These are phyloP conservation scores for Backusella morwellensis DNA, from an alignment of 192 early-diverging fungal species.

Conservation along the genomic window DNA sequence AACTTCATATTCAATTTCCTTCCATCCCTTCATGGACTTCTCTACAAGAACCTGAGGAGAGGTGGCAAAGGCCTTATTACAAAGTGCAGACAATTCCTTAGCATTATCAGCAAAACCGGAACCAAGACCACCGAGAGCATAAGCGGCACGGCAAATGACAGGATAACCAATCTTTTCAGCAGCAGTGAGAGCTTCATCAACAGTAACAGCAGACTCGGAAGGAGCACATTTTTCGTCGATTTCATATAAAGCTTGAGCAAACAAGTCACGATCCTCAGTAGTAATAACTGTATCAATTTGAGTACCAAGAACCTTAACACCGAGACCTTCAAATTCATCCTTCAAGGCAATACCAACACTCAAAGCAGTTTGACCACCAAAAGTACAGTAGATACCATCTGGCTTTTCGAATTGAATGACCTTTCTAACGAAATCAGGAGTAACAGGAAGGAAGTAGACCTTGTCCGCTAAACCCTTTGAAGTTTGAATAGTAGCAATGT, in stretches of 20 bases:
- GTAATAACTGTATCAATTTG: slow-evolving; percentile 95
- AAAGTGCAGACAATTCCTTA: slow-evolving; percentile 75
- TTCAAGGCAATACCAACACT: slow-evolving; percentile 94
- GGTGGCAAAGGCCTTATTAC: slow-evolving; percentile 85
- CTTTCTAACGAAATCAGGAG: slow-evolving; percentile 91
- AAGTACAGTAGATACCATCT: slow-evolving; percentile 98
- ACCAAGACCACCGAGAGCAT: slow-evolving; percentile 93
- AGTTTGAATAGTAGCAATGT: slow-evolving; percentile 99
- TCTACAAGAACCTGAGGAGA: slow-evolving; percentile 94
- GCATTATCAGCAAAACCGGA: slow-evolving; percentile 96
- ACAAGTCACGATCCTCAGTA: slow-evolving; percentile 96
- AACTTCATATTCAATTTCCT: slow-evolving; percentile 99
- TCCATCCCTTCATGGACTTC: slow-evolving; percentile 99
- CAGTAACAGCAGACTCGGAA: slow-evolving; percentile 75
- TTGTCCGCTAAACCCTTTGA: slow-evolving; percentile 96
- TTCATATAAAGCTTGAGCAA: slow-evolving; percentile 82
- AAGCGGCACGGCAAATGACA: slow-evolving; percentile 94
- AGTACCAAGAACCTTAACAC: slow-evolving; percentile 93
- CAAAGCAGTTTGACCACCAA: slow-evolving; percentile 98
- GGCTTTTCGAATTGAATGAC: slow-evolving; percentile 94
- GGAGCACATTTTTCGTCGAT: slow-evolving; percentile 93
- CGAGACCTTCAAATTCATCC: slow-evolving; percentile 86
- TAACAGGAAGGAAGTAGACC: slow-evolving; percentile 97
- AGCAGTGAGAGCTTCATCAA: slow-evolving; percentile 85
- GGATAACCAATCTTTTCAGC: slow-evolving; percentile 92